phyloP scores from a whole-genome alignment of 179 eudicot species.

The Dionaea muscipula region DNA sequence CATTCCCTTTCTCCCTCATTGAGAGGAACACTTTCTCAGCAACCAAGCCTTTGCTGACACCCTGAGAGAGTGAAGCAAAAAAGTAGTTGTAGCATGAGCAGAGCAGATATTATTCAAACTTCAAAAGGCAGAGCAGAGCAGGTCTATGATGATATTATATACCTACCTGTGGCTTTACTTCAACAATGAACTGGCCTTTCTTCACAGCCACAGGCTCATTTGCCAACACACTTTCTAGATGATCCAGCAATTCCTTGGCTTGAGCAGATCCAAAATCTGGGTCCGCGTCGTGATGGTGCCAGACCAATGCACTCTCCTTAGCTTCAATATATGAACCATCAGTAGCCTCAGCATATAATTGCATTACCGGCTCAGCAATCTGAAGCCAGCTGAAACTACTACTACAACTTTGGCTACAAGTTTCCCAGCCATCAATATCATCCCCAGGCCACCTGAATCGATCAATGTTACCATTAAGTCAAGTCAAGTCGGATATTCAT shows the following conservation, averaged over 20 bases:
- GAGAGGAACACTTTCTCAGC: constrained; percentile 59
- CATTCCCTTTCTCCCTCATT: constrained; percentile 49
- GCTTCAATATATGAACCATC: constrained; percentile 68
- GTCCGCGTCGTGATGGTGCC: constrained; percentile 83
- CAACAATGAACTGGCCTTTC: constrained; percentile 77
- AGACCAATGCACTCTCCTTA: constrained; percentile 83
- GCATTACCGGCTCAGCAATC: constrained; percentile 75
- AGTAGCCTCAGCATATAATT: constrained; percentile 58
- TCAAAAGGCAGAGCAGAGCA: no score
- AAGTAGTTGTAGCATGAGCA: no score
- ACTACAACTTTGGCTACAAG: constrained; percentile 32
- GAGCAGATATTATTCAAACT: no score
- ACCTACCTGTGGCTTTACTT: constrained; percentile 87
- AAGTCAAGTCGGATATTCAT: no score
- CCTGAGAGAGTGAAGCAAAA: constrained; percentile 29
- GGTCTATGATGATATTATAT: no score
- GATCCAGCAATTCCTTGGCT: constrained; percentile 93
- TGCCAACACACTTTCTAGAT: constrained; percentile 76
- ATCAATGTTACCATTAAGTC: background rate
- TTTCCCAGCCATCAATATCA: constrained; percentile 63
- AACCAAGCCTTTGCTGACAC: constrained; percentile 63
- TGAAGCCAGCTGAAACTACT: constrained; percentile 68
- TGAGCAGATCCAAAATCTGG: constrained; percentile 73
- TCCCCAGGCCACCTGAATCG: constrained; percentile 71
- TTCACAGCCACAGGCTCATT: constrained; percentile 85